A percentile compares a stretch with the other conserved stretches of the same genome.
These are phyloP conservation scores for Cinchona pubescens DNA, from an alignment of 257 asterid species.

Conservation along the genomic window DNA sequence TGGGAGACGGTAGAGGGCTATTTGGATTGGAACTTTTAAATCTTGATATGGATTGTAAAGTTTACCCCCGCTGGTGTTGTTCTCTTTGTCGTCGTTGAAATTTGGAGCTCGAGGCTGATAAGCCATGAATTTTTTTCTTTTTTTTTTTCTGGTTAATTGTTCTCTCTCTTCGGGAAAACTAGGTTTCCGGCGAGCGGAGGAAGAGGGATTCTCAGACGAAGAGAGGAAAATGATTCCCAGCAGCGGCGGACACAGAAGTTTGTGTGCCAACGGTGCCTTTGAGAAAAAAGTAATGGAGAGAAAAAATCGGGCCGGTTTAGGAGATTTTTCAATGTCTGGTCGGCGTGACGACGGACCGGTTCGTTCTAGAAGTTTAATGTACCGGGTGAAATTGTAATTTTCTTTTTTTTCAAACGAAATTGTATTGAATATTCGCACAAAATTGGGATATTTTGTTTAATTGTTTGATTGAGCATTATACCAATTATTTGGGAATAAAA, in stretches of 20 bases:
- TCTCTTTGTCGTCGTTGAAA: conserved; percentile 34
- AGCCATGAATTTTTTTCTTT: conserved; percentile 46
- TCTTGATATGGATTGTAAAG: conserved; percentile 93
- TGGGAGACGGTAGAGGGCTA: conserved; percentile 72
- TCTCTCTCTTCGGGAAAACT: neutral
- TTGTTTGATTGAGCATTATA: too few relatives aligned
- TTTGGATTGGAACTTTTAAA: conserved; percentile 50
- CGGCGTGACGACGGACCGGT: neutral
- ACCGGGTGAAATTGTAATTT: neutral
- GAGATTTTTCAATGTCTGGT: too few relatives aligned
- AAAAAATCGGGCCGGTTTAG: too few relatives aligned
- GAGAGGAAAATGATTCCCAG: neutral
- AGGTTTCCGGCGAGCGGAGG: neutral
- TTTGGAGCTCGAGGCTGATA: conserved; percentile 56
- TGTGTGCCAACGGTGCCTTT: too few relatives aligned
- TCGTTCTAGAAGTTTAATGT: neutral
- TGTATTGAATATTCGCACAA: neutral
- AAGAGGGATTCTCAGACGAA: neutral
- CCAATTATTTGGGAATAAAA: too few relatives aligned
- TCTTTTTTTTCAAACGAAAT: too few relatives aligned
- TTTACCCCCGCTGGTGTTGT: conserved; percentile 30
- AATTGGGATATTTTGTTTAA: too few relatives aligned
- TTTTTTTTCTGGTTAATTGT: neutral
- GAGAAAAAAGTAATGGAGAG: too few relatives aligned
- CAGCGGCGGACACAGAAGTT: too few relatives aligned